Conservation (phyloP, 768 basidiomycete genomes). For the Exidia glandulosa region DNA sequence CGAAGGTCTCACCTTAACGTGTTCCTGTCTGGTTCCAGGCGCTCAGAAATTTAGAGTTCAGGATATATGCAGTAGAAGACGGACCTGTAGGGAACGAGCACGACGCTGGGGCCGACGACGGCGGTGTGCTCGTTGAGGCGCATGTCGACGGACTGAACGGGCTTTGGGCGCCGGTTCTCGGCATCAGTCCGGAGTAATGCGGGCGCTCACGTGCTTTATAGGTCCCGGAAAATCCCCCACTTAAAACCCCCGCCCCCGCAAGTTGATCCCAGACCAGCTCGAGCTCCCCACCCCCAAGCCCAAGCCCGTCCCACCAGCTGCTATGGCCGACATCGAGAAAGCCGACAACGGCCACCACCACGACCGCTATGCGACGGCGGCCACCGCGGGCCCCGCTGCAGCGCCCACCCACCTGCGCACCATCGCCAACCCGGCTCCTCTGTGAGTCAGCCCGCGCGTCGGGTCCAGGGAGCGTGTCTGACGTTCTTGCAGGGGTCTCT, state of each 20-base stretch:
- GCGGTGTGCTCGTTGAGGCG: slow-evolving; percentile 53
- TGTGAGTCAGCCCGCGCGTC: slow-evolving; percentile 26
- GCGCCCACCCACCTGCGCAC: slow-evolving; percentile 17
- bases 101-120: slow-evolving; percentile 52
- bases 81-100: slow-evolving; percentile 72
- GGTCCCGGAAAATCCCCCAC: background rate
- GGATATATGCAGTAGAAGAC: slow-evolving; percentile 6
- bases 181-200: too few species aligned
- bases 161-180: too few species aligned
- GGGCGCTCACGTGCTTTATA: background rate
- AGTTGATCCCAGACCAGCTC: background rate
- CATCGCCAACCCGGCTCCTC: slow-evolving; percentile 51
- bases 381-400: background rate
- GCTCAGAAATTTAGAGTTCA: background rate
- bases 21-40: slow-evolving; percentile 23
- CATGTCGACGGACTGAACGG: too few species aligned
- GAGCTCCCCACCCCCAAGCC: background rate
- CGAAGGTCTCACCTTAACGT: slow-evolving; percentile 28
- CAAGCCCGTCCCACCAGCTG: background rate
- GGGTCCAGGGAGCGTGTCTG: background rate
- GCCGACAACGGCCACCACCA: slow-evolving; percentile 13
- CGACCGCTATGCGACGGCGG: background rate
- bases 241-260: background rate
- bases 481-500: slow-evolving; percentile 44
- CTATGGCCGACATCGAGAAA: slow-evolving; percentile 30